Conservation (phyloP, 768 basidiomycete species). For the Naganishia antarctica region DNA sequence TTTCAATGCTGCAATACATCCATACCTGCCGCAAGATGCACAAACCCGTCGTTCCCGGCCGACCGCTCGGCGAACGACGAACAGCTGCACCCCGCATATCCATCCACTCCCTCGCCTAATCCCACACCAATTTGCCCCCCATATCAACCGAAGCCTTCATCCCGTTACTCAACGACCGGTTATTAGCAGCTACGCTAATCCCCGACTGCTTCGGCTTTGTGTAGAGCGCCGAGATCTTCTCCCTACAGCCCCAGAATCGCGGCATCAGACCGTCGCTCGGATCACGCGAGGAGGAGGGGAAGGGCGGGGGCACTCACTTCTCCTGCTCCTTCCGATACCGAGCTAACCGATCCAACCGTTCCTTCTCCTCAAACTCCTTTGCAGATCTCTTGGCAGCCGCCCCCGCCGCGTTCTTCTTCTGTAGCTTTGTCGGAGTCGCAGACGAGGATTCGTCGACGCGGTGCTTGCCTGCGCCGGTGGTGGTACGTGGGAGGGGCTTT, state of each 20-base stretch:
- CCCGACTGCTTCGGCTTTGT: constrained; percentile 9
- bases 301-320: constrained; percentile 1
- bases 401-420: constrained; percentile 22
- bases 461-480: constrained; percentile 2
- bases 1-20: too few relatives aligned
- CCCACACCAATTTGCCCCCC: not conserved
- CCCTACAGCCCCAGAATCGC: not conserved
- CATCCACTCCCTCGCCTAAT: not conserved
- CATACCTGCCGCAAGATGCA: too few relatives aligned
- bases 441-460: constrained; percentile 1
- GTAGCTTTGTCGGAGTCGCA: constrained; percentile 18
- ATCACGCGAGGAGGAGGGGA: not conserved
- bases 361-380: constrained; percentile 24
- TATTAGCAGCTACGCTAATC: constrained; percentile 10
- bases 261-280: not conserved
- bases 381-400: constrained; percentile 21
- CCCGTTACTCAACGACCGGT: constrained; percentile 15
- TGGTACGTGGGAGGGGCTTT: constrained; percentile 10
- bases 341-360: constrained; percentile 19
- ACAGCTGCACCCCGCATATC: too few relatives aligned
- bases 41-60: too few relatives aligned
- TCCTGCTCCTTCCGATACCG: constrained; percentile 20
- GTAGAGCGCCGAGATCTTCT: constrained; percentile 13
- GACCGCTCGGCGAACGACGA: too few relatives aligned
- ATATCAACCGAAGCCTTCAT: constrained; percentile 7